Evolutionary conservation across 2,329 filamentous ascomycete genomes (phyloP).

Genomic region (Colletotrichum sansevieriae): DNA sequence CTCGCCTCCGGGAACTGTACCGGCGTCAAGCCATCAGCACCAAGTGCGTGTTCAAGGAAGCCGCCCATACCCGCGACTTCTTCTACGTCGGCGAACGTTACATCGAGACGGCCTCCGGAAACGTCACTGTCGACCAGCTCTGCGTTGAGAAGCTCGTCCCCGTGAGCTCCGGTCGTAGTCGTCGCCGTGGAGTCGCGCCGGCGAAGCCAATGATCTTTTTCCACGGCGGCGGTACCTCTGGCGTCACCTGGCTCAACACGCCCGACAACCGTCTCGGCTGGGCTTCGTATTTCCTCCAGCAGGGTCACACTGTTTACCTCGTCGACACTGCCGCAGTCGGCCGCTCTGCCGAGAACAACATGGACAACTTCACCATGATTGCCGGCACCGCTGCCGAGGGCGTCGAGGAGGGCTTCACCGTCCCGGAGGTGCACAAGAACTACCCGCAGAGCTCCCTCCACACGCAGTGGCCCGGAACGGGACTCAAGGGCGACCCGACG

Average conservation of each 20-base stretch:
- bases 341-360: constrained; percentile 49
- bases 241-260: constrained; percentile 55
- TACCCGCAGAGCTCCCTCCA: constrained; percentile 49
- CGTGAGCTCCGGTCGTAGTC: constrained; percentile 1
- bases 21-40: constrained; percentile 39
- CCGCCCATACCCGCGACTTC: constrained; percentile 45
- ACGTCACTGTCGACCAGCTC: constrained; percentile 59
- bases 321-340: constrained; percentile 58
- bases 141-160: constrained; percentile 65
- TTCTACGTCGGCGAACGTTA: constrained; percentile 56
- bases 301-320: constrained; percentile 59
- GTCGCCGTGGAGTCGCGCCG: background rate
- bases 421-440: constrained; percentile 42
- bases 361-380: constrained; percentile 42
- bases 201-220: constrained; percentile 37
- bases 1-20: constrained; percentile 22
- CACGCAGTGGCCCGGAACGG: constrained; percentile 55
- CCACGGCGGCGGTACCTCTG: constrained; percentile 35
- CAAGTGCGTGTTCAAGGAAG: constrained; percentile 38
- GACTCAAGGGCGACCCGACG: constrained; percentile 45
- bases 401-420: constrained; percentile 52
- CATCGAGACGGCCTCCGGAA: constrained; percentile 46
- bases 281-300: constrained; percentile 57
- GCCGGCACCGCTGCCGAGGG: constrained; percentile 37
- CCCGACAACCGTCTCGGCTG: constrained; percentile 61